phyloP scores from a whole-genome alignment of 495 filamentous ascomycete species.

The Hyaloscypha variabilis region DNA sequence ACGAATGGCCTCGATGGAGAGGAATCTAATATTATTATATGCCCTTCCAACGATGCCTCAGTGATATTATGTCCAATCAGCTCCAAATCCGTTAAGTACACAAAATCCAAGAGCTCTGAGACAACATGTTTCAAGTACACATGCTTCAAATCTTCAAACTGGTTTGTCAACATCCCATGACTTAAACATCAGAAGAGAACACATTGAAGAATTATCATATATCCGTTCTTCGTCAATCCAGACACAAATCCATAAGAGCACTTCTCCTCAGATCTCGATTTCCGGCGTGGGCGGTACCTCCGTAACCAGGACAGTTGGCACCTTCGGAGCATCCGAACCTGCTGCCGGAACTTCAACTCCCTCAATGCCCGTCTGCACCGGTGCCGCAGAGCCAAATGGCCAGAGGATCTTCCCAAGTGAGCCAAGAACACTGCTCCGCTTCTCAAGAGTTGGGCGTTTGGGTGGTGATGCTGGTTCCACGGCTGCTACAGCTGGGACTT shows the following conservation, averaged over 20 bases:
- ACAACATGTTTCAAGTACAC: too few relatives aligned
- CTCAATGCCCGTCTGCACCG: neutral
- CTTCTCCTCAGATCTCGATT: neutral
- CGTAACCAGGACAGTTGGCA: neutral
- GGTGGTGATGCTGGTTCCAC: neutral
- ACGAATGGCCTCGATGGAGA: too few relatives aligned
- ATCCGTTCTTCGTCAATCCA: too few relatives aligned
- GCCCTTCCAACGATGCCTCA: too few relatives aligned
- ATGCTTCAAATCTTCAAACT: too few relatives aligned
- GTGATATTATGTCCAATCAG: too few relatives aligned
- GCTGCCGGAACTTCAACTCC: neutral
- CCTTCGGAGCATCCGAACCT: neutral
- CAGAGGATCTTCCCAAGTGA: constrained; percentile 20
- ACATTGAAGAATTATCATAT: too few relatives aligned
- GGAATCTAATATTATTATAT: too few relatives aligned
- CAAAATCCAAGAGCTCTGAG: too few relatives aligned
- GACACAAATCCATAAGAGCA: neutral
- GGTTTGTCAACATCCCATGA: too few relatives aligned
- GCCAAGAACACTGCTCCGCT: constrained; percentile 16
- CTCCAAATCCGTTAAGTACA: too few relatives aligned
- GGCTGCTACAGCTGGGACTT: neutral
- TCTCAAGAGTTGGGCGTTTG: constrained; percentile 3
- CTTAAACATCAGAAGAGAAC: too few relatives aligned
- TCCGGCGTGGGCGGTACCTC: neutral
- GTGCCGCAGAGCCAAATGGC: constrained; percentile 11